Conservation (phyloP, 2,329 filamentous ascomycete species). For the Neurospora sp. region DNA sequence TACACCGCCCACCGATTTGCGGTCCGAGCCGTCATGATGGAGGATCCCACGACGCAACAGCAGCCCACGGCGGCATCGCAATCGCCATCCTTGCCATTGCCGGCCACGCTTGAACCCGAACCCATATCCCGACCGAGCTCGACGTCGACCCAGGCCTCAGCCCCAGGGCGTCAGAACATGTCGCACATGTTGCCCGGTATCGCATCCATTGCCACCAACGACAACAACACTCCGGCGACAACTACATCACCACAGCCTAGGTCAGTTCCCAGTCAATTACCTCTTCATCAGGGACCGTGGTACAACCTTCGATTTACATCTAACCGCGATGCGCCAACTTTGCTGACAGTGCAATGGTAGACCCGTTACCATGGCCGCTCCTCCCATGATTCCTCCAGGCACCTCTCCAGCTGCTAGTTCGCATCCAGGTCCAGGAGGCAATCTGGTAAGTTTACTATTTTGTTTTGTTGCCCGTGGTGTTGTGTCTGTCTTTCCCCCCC, state of each 20-base stretch:
- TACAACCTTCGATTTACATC: not conserved
- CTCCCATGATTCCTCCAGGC: slow-evolving; percentile 18
- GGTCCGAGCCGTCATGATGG: slow-evolving; percentile 35
- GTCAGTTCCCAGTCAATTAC: slow-evolving; percentile 24
- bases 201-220: slow-evolving; percentile 30
- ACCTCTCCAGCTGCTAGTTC: slow-evolving; percentile 30
- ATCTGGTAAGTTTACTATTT: slow-evolving; percentile 26
- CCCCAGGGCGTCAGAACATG: slow-evolving; percentile 14
- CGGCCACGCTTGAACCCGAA: slow-evolving; percentile 35
- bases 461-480: not conserved
- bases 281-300: not conserved
- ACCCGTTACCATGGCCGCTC: slow-evolving; percentile 15
- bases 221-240: slow-evolving; percentile 4
- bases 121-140: slow-evolving; percentile 40
- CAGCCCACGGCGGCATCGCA: slow-evolving; percentile 21
- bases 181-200: slow-evolving; percentile 35
- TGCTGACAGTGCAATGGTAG: slow-evolving; percentile 5
- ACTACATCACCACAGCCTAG: slow-evolving; percentile 35
- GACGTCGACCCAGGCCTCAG: slow-evolving; percentile 34
- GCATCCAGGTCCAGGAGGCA: slow-evolving; percentile 25
- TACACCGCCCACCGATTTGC: slow-evolving; percentile 16
- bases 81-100: slow-evolving; percentile 23
- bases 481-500: not conserved
- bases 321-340: not conserved
- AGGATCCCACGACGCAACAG: slow-evolving; percentile 30